phyloP scores from a whole-genome alignment of 1,139 yeast species.

The Barnettozyma hawaiiensis region DNA sequence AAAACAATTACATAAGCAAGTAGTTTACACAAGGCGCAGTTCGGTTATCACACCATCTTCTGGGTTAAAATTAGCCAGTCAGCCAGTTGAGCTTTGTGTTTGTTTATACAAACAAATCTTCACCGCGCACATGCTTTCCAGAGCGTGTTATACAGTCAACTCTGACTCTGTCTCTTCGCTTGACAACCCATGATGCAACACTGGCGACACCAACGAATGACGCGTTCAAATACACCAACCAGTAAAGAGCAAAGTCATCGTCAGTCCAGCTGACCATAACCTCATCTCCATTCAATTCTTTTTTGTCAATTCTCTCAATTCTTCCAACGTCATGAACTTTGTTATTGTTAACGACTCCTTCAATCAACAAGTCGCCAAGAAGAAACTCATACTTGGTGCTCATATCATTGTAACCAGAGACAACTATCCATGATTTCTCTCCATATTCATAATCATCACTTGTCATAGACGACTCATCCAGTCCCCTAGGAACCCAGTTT shows the following conservation, averaged over 20 bases:
- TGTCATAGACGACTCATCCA: conserved; percentile 11
- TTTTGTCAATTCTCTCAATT: conserved; percentile 9
- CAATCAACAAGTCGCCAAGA: conserved; percentile 27
- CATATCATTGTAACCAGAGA: conserved; percentile 15
- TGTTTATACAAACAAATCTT: conserved; percentile 10
- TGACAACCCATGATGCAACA: conserved; percentile 10
- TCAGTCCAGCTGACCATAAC: conserved; percentile 25
- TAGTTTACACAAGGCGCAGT: too few species aligned
- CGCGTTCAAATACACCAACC: conserved; percentile 27
- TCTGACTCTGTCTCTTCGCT: conserved; percentile 16
- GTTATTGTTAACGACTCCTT: conserved; percentile 5
- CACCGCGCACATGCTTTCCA: conserved; percentile 18
- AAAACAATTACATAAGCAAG: not conserved
- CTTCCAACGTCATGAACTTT: conserved; percentile 1
- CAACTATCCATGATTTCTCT: conserved; percentile 26
- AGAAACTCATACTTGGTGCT: conserved; percentile 14
- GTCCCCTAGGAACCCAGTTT: conserved; percentile 23
- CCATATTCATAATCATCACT: conserved; percentile 22
- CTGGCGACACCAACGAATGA: conserved; percentile 24
- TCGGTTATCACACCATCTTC: too few species aligned
- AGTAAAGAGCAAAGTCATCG: conserved; percentile 20
- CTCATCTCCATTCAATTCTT: conserved; percentile 5
- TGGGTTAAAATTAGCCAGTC: too few species aligned
- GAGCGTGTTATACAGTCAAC: conserved; percentile 21
- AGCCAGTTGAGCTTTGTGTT: too few species aligned